Evolutionary conservation across 2,329 filamentous ascomycete genomes (phyloP).

Genomic region (Rutstroemia sydowiana): DNA sequence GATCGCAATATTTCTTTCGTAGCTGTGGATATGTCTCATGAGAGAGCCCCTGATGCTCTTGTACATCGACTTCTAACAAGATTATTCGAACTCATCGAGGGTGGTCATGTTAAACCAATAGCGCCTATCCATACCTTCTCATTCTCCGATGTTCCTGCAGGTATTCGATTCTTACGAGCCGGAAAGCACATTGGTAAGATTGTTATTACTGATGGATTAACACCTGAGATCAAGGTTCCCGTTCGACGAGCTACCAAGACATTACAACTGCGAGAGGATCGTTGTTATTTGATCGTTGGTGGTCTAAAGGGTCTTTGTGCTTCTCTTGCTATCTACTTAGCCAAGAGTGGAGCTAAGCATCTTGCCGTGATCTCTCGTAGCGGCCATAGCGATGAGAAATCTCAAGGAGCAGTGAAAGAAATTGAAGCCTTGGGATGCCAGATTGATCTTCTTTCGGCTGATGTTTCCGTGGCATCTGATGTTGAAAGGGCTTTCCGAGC

Average conservation of each 20-base stretch:
- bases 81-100: not conserved
- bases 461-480: not conserved
- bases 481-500: slow-evolving; percentile 10
- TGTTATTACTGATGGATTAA: slow-evolving; percentile 20
- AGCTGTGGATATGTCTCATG: slow-evolving; percentile 18
- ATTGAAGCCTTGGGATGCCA: not conserved
- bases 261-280: slow-evolving; percentile 11
- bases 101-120: slow-evolving; percentile 16
- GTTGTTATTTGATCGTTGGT: slow-evolving; percentile 20
- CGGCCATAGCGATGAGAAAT: slow-evolving; percentile 10
- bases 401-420: not conserved
- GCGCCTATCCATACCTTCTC: slow-evolving; percentile 11
- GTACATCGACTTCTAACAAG: slow-evolving; percentile 7
- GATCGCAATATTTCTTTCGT: slow-evolving; percentile 14
- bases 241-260: slow-evolving; percentile 14
- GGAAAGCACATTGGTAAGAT: slow-evolving; percentile 39
- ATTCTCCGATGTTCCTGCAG: slow-evolving; percentile 24
- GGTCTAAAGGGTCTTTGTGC: slow-evolving; percentile 19
- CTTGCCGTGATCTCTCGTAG: slow-evolving; percentile 13
- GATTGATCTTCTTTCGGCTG: not conserved
- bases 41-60: not conserved
- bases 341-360: slow-evolving; percentile 13
- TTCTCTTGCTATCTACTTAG: slow-evolving; percentile 6
- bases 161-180: slow-evolving; percentile 30
- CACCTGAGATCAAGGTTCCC: not conserved